Evolutionary conservation across 371 early-diverging fungal genomes (phyloP), one percentile per base, ranked within the genome.

Genomic region (Syncephalastrum sp.): DNA sequence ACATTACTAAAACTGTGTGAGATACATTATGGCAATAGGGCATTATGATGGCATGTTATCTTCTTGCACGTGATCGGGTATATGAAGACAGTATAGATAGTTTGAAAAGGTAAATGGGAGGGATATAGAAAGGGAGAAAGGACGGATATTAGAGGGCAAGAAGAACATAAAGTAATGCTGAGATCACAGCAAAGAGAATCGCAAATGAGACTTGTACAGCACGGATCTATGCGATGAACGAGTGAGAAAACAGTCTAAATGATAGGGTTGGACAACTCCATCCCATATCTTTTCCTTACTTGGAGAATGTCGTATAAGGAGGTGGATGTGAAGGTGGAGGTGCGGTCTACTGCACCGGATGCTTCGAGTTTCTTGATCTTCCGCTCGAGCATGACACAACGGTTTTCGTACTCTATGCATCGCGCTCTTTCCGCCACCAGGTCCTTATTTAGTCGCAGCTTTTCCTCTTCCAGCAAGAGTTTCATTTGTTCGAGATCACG

Each of bases 151-250:
- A 63, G 17, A 63, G 42, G 21, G 58, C 63, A 57, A 58, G 6
- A 14, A 66, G 55, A 21, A 61, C 53, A 48, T 66, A 66, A 15
- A 66, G 17, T 8, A 66, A 42, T 4, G 61, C 56, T 5, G 66
- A 66, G 33, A 66, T 59, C 10, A 61, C 33, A 19, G 51, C 66
- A 38, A 66, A 25, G 38, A 66, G 33, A 10, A 58, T 45, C n/a
- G 61, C 57, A 5, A 65, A 48, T 19, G 50, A 47, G 42, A 65
- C 17, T 43, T 65, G 65, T 13, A 65, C 52, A 13, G 54, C 47
- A 4, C 57, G 60, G 7, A 59, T 56, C 65, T 65, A 54, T 21
- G 16, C 10, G 4, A 38, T 14, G 13, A 4, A 54, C 3, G 23
- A 17, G 16, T 38, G 21, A n/a, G 25, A n/a, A 43, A 47, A 23